These are phyloP conservation scores for Phoma sp. DNA, from an alignment of 2,329 filamentous ascomycete species.

Conservation along the genomic window DNA sequence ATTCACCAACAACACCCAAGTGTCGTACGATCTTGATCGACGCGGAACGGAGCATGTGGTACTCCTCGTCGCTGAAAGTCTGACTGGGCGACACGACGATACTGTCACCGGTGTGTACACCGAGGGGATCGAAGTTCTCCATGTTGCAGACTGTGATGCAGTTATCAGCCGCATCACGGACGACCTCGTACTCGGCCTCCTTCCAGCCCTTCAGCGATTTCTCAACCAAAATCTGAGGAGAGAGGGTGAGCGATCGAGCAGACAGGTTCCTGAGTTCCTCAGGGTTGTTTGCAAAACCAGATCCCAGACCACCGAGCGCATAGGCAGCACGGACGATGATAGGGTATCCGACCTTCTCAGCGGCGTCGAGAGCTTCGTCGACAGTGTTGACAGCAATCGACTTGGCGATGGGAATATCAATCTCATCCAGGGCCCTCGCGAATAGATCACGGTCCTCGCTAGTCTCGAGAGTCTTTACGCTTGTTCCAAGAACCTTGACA, in stretches of 20 bases:
- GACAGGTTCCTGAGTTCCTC: constrained; percentile 95
- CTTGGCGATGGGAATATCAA: constrained; percentile 95
- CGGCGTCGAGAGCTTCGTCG: constrained; percentile 90
- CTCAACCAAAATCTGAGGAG: constrained; percentile 96
- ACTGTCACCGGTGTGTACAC: constrained; percentile 97
- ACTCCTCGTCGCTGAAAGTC: constrained; percentile 97
- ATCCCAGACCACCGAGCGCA: constrained; percentile 93
- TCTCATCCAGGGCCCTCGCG: constrained; percentile 93
- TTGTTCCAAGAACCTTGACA: constrained; percentile 94
- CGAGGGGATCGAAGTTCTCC: constrained; percentile 98
- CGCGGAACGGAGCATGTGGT: constrained; percentile 97
- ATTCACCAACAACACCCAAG: constrained; percentile 96
- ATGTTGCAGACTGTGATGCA: constrained; percentile 99
- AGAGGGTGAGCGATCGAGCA: constrained; percentile 88
- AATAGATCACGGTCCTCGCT: constrained; percentile 97
- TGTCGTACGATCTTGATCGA: constrained; percentile 99
- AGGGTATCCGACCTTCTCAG: constrained; percentile 87
- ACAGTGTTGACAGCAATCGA: constrained; percentile 91
- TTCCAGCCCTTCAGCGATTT: constrained; percentile 99
- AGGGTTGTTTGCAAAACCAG: constrained; percentile 91
- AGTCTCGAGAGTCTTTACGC: constrained; percentile 90
- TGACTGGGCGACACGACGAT: constrained; percentile 98
- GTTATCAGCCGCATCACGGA: constrained; percentile 96
- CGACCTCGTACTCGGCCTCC: constrained; percentile 98
- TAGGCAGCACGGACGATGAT: constrained; percentile 98